These are phyloP conservation scores for Blastomyces percursus DNA, from an alignment of 2,329 filamentous ascomycete genomes.

Conservation along the genomic window DNA sequence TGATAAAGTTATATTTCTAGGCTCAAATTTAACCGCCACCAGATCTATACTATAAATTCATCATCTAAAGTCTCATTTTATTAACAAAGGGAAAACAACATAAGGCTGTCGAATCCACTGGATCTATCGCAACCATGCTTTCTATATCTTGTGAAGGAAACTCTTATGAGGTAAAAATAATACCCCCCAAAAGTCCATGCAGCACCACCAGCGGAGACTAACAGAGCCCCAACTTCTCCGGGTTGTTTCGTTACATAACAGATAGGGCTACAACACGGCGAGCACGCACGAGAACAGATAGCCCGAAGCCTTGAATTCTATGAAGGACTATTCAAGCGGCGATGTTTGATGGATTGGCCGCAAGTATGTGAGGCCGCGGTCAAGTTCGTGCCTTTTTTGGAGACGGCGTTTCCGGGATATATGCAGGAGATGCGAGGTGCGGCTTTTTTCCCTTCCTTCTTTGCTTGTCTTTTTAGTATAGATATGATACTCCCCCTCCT, in stretches of 20 bases:
- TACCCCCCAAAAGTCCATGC: not conserved
- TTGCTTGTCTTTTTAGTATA: not conserved
- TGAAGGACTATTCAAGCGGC: conserved; percentile 16
- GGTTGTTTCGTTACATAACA: conserved; percentile 5
- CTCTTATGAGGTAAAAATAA: conserved; percentile 19
- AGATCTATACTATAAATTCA: not conserved
- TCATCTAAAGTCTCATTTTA: not conserved
- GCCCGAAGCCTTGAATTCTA: conserved; percentile 23
- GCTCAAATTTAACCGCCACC: not conserved
- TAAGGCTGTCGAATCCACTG: not conserved
- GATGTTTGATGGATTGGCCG: conserved; percentile 35
- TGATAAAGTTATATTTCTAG: not conserved
- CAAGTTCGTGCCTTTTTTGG: conserved; percentile 35
- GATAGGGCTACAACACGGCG: conserved; percentile 24
- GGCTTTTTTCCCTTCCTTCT: not conserved
- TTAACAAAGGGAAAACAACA: not conserved
- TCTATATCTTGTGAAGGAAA: conserved; percentile 18
- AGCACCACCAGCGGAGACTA: not conserved
- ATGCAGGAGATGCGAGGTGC: conserved; percentile 25
- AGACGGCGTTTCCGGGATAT: conserved; percentile 21
- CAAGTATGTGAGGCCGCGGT: conserved; percentile 38
- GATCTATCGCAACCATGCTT: conserved; percentile 15
- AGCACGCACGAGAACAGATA: conserved; percentile 19
- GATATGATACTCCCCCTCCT: not conserved
- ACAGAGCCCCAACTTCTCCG: not conserved